phyloP scores from a whole-genome alignment of 305 asterid species.

The Caryopteris hybrid region DNA sequence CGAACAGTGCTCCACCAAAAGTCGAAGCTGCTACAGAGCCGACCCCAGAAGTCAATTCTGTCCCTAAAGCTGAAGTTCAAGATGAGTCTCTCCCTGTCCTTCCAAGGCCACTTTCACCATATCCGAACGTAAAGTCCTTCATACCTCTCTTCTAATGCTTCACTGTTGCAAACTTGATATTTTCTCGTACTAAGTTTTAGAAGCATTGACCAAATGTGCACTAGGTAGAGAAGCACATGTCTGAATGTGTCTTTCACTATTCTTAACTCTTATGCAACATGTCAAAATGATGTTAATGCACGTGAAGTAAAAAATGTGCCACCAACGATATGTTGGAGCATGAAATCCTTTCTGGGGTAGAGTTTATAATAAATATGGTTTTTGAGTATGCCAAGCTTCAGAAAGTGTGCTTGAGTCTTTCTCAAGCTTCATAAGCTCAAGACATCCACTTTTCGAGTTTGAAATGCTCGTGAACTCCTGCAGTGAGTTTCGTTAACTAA shows the following conservation, averaged over 20 bases:
- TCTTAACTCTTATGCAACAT: background rate
- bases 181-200: background rate
- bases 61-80: conserved; percentile 45
- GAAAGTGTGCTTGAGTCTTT: too few species aligned
- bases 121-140: conserved; percentile 64
- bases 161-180: background rate
- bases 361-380: background rate
- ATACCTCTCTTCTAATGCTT: background rate
- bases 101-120: conserved; percentile 79
- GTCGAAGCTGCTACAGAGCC: conserved; percentile 41
- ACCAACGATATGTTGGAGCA: background rate
- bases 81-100: conserved; percentile 39
- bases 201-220: background rate
- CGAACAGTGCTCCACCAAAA: conserved; percentile 30
- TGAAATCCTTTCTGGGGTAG: background rate
- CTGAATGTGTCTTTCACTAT: background rate
- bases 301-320: background rate
- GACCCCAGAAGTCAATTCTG: conserved; percentile 52
- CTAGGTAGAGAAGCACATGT: too few species aligned
- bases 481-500: background rate
- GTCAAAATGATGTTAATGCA: background rate
- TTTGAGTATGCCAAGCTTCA: too few species aligned
- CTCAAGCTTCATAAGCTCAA: too few species aligned
- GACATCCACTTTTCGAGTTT: too few species aligned
- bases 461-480: background rate